Base-by-base conservation (phyloP, 176 grass and related monocot species). In the Poa annua region DNA sequence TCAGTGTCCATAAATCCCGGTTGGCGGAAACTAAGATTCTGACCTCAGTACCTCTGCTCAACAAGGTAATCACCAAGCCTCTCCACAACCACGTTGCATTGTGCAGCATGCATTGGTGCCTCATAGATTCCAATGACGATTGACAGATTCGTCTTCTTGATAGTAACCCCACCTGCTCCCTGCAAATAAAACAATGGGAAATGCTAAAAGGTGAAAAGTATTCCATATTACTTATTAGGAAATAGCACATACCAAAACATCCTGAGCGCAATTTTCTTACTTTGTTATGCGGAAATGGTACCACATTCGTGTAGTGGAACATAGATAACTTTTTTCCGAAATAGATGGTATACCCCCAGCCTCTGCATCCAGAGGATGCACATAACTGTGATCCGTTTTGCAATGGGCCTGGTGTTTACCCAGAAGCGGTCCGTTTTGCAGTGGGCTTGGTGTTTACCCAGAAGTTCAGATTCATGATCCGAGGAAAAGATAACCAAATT, bases 31-130 rank as follows among this genome's bases (percentile, higher is more conserved):
- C 21, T 73, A 49, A 22, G 19, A 69, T 67, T 75, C 64, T n/a
- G 33, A 25, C 16, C 64, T 87, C 34, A 91, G 55, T 84, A 84
- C 53, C 76, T 69, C 85, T 87, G 69, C 5, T 91, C 85, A 71
- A 87, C 20, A 71, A 91, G 89, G 53, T 87, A 87, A 44, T 90
- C 88, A 25, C 76, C 80, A 52, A 90, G 76, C 81, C 69, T 90
- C 81, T 90, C 61, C 61, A 87, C 89, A 50, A 85, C 81, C 77
- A 88, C 72, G 71, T 85, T 84, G 81, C 81, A 91, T 20, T 78
- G 77, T 16, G 71, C 85, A 71, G 81, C 62, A 81, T 41, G 8
- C 89, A 87, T 87, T 71, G 85, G 89, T 54, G 87, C 76, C 13
- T 91, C 85, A 1, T 81, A 87, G 3, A 84, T 71, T 25, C 89